Evolutionary conservation across 495 filamentous ascomycete species (phyloP).

Genomic region (Aspergillus bertholletiae): DNA sequence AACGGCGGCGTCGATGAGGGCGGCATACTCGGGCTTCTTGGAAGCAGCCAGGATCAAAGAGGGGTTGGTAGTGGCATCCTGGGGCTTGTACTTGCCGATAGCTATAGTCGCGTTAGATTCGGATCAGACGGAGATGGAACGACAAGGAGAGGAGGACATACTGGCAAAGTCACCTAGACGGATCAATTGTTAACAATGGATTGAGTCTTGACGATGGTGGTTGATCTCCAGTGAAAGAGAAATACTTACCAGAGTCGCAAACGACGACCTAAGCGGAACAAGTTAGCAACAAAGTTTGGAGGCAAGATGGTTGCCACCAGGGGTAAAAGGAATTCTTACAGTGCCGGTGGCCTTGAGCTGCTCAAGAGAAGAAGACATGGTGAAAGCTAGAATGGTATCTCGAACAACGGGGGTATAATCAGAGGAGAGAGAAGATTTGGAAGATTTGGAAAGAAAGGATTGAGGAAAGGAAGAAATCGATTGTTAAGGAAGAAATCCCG

Average conservation of each 20-base stretch:
- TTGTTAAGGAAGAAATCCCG: constrained; percentile 8
- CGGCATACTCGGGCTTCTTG: constrained; percentile 96
- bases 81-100: constrained; percentile 99
- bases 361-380: constrained; percentile 84
- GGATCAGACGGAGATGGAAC: constrained; percentile 5
- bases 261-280: constrained; percentile 61
- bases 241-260: constrained; percentile 84
- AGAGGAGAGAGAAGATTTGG: constrained; percentile 1
- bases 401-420: background rate
- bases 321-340: constrained; percentile 52
- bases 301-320: background rate
- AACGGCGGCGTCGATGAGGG: constrained; percentile 83
- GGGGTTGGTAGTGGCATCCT: constrained; percentile 99
- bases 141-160: constrained; percentile 42
- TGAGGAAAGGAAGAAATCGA: constrained; percentile 12
- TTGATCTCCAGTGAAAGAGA: background rate
- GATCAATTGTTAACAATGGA: constrained; percentile 10
- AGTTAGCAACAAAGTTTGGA: constrained; percentile 3
- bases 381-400: constrained; percentile 22
- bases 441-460: constrained; percentile 1
- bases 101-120: constrained; percentile 40
- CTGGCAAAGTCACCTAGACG: constrained; percentile 71
- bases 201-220: background rate
- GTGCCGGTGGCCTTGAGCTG: constrained; percentile 96
- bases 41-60: constrained; percentile 96